Conservation (phyloP, 345 rosid genomes). For the Murraya paniculata region DNA sequence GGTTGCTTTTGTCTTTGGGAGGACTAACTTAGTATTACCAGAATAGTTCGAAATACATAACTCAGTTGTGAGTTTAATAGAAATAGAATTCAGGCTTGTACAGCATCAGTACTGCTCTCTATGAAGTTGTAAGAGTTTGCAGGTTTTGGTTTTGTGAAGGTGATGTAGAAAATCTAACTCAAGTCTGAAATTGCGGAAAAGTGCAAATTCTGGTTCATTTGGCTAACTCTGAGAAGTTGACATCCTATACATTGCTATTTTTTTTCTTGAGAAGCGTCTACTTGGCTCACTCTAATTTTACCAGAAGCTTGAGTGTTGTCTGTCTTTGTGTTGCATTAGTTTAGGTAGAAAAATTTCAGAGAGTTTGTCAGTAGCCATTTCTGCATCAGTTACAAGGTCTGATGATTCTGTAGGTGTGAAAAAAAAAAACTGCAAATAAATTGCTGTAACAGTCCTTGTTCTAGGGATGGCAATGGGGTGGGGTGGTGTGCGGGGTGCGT, state of each 20-base stretch:
- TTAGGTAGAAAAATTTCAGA: neutral
- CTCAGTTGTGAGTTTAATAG: neutral
- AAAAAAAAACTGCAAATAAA: neutral
- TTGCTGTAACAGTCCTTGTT: neutral
- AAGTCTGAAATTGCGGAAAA: neutral
- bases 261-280: neutral
- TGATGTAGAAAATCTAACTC: neutral
- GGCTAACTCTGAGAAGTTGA: neutral
- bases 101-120: neutral
- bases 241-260: neutral
- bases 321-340: neutral
- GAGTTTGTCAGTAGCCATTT: neutral
- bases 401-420: neutral
- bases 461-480: no score
- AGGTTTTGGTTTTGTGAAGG: neutral
- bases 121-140: neutral
- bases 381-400: neutral
- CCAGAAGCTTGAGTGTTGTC: neutral
- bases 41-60: neutral
- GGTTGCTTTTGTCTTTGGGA: neutral
- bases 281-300: neutral
- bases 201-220: neutral
- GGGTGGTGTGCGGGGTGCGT: no score
- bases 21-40: neutral
- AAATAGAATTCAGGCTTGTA: neutral